phyloP scores from a whole-genome alignment of 495 filamentous ascomycete species.

The Astrothelium subdiscretum region DNA sequence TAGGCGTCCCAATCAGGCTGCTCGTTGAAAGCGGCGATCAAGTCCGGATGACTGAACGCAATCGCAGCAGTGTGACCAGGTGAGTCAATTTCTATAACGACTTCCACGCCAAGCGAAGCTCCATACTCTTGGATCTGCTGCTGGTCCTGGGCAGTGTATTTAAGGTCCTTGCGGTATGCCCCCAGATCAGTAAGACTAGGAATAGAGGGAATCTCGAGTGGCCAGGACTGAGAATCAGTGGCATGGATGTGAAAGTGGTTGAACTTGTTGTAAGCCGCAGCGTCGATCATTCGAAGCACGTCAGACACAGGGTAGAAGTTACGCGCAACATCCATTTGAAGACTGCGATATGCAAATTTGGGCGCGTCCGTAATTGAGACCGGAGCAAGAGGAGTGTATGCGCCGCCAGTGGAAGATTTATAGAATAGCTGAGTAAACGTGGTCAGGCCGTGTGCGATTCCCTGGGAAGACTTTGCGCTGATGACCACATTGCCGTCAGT shows the following conservation, averaged over 20 bases:
- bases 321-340: conserved; percentile 62
- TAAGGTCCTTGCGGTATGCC: conserved; percentile 47
- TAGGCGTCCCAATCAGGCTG: conserved; percentile 54
- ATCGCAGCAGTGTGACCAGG: conserved; percentile 66
- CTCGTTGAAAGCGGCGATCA: conserved; percentile 60
- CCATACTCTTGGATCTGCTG: conserved; percentile 55
- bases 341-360: conserved; percentile 56
- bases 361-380: conserved; percentile 55
- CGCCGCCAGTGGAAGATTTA: conserved; percentile 41
- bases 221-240: conserved; percentile 78
- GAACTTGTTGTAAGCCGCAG: conserved; percentile 63
- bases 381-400: conserved; percentile 57
- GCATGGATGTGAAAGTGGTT: conserved; percentile 68
- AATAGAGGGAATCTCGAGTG: conserved; percentile 60
- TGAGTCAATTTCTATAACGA: conserved; percentile 70
- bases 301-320: conserved; percentile 51
- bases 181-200: conserved; percentile 59
- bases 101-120: conserved; percentile 52
- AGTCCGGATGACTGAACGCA: conserved; percentile 51
- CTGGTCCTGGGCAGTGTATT: conserved; percentile 54
- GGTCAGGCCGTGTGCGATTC: conserved; percentile 53
- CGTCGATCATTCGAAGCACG: conserved; percentile 61
- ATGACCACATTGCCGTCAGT: conserved; percentile 44
- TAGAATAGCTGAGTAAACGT: conserved; percentile 71
- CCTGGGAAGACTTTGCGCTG: conserved; percentile 48